Evolutionary conservation across 1,284 basidiomycete species (phyloP).

Genomic region (Trichosporon sp.): DNA sequence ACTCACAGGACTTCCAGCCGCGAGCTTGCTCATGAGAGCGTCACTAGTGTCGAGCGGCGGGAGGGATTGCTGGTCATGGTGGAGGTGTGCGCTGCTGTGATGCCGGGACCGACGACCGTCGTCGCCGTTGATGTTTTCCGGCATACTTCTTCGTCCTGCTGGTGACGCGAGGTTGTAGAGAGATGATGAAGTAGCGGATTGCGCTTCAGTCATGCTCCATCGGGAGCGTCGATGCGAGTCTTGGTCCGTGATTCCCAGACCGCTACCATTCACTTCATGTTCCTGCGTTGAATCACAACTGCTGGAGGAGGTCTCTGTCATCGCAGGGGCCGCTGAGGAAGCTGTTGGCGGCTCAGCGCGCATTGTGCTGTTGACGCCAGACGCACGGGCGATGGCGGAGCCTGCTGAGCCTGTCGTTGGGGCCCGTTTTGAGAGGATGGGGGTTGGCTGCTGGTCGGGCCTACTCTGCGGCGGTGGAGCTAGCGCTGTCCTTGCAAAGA

Average conservation of each 20-base stretch:
- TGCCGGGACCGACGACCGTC: neutral
- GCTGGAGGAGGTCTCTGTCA: conserved; percentile 1
- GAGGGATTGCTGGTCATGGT: neutral
- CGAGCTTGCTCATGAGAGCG: neutral
- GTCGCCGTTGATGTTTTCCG: neutral
- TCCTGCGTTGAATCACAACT: neutral
- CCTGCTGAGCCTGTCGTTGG: neutral
- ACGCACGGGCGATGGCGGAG: neutral
- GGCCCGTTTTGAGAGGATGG: neutral
- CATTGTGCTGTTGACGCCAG: conserved; percentile 2
- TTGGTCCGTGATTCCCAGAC: neutral
- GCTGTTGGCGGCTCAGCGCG: neutral
- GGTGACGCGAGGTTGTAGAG: neutral
- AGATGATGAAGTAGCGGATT: neutral
- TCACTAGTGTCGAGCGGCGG: neutral
- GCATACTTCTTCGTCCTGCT: neutral
- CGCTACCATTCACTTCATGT: neutral
- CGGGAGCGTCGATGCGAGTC: neutral
- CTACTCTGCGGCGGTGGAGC: neutral
- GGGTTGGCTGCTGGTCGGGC: neutral
- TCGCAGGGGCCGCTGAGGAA: conserved; percentile 2
- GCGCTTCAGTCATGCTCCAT: neutral
- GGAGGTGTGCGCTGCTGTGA: neutral
- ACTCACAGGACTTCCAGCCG: neutral
- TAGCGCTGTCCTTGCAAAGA: neutral